These are phyloP conservation scores for Apiospora hydei DNA, from an alignment of 2,329 filamentous ascomycete species.

Conservation along the genomic window DNA sequence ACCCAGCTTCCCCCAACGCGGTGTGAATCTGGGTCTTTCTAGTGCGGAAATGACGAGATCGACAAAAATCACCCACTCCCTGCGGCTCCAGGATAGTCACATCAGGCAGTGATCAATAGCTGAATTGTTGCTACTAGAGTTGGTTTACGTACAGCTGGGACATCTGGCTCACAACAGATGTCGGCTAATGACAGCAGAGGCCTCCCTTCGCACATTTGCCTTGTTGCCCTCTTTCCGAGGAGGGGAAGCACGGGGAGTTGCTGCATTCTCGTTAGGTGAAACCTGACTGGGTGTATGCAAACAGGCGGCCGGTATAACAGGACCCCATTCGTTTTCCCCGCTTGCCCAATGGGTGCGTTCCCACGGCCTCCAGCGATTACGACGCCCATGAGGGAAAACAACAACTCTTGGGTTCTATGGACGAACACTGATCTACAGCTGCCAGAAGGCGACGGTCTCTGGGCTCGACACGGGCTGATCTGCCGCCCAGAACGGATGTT, in stretches of 20 bases:
- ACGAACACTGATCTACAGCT: background rate
- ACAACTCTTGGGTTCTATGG: background rate
- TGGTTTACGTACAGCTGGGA: background rate
- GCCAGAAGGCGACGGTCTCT: background rate
- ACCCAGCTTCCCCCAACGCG: background rate
- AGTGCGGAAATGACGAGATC: slow-evolving; percentile 12
- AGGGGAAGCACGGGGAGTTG: background rate
- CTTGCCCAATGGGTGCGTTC: background rate
- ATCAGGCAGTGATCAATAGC: slow-evolving; percentile 8
- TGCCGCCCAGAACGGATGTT: background rate
- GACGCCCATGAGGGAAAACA: background rate
- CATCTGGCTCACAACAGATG: background rate
- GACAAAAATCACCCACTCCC: background rate
- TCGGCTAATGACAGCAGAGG: slow-evolving; percentile 13
- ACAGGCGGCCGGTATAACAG: background rate
- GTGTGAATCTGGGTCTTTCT: background rate
- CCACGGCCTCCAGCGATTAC: background rate
- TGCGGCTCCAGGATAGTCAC: background rate
- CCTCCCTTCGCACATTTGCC: background rate
- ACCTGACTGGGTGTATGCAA: background rate
- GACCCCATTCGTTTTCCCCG: background rate
- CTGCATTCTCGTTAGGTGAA: slow-evolving; percentile 1
- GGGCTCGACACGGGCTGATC: background rate
- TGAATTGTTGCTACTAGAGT: background rate
- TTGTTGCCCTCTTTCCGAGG: background rate